Conservation (phyloP, 1,284 basidiomycete genomes). For the Rugosomyces carneus region DNA sequence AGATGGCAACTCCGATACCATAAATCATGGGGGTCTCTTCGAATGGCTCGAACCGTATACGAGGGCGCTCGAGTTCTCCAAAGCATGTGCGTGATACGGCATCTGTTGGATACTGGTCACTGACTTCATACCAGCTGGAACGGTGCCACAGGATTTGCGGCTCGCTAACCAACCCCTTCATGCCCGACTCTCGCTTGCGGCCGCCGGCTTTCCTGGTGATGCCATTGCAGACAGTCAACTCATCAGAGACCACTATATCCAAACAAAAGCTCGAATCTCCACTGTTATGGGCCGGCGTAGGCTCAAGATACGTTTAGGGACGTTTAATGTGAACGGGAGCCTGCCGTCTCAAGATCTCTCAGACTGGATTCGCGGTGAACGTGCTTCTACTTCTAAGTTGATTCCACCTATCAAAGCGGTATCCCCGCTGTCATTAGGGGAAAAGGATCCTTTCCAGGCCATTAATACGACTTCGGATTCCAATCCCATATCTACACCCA, state of each 20-base stretch:
- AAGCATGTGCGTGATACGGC: conserved; percentile 21
- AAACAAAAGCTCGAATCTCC: conserved; percentile 30
- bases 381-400: conserved; percentile 7
- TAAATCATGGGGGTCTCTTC: conserved; percentile 17
- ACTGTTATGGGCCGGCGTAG: conserved; percentile 25
- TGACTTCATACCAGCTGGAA: conserved; percentile 24
- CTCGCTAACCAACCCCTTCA: conserved; percentile 37
- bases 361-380: conserved; percentile 25
- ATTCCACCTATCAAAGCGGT: conserved; percentile 20
- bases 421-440: conserved; percentile 23
- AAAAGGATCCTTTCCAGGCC: conserved; percentile 21
- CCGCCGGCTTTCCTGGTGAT: conserved; percentile 56
- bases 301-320: conserved; percentile 54
- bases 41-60: conserved; percentile 35
- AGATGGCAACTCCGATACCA: background rate
- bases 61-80: conserved; percentile 14
- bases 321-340: conserved; percentile 77
- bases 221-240: conserved; percentile 50
- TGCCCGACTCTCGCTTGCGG: conserved; percentile 47
- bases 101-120: background rate
- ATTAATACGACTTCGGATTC: background rate
- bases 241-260: conserved; percentile 62
- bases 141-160: conserved; percentile 49
- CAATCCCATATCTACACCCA: background rate
- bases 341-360: conserved; percentile 62